Evolutionary conservation across 805 yeast genomes (phyloP).

Genomic region (Candida argentea): DNA sequence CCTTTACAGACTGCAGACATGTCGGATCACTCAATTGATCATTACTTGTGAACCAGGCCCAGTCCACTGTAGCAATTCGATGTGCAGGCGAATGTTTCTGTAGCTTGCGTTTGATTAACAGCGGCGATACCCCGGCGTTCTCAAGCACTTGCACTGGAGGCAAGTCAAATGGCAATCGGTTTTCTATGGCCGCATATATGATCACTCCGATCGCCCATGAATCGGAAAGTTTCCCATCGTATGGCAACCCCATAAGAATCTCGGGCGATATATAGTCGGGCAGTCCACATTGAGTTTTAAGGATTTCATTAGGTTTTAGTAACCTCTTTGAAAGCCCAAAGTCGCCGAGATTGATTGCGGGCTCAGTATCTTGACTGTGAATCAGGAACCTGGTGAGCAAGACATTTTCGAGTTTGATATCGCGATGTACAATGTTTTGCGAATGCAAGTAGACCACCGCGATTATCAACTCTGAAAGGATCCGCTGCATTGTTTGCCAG

Average conservation of each 20-base stretch:
- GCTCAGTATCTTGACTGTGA: constrained; percentile 5
- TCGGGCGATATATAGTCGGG: constrained; percentile 97
- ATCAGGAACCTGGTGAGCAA: constrained; percentile 33
- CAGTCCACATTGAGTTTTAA: constrained; percentile 89
- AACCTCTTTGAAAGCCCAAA: constrained; percentile 78
- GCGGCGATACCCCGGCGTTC: constrained; percentile 24
- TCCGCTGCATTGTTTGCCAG: constrained; percentile 42
- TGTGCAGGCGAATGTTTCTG: constrained; percentile 58
- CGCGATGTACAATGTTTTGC: constrained; percentile 72
- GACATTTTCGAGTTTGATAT: constrained; percentile 81
- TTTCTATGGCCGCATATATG: constrained; percentile 75
- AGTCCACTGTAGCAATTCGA: constrained; percentile 83
- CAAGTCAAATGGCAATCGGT: constrained; percentile 85
- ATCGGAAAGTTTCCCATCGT: constrained; percentile 87
- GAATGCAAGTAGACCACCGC: constrained; percentile 69
- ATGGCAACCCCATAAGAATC: constrained; percentile 76
- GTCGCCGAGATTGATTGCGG: constrained; percentile 63
- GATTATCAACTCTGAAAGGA: constrained; percentile 59
- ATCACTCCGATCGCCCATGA: constrained; percentile 94
- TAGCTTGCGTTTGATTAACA: constrained; percentile 33
- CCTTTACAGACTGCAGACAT: constrained; percentile 8
- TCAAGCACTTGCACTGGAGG: constrained; percentile 40
- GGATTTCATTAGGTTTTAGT: constrained; percentile 46
- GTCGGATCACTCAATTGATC: constrained; percentile 6
- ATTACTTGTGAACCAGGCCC: constrained; percentile 64